phyloP scores from a whole-genome alignment of 2,329 filamentous ascomycete species.

The Sporothrix schenckii region DNA sequence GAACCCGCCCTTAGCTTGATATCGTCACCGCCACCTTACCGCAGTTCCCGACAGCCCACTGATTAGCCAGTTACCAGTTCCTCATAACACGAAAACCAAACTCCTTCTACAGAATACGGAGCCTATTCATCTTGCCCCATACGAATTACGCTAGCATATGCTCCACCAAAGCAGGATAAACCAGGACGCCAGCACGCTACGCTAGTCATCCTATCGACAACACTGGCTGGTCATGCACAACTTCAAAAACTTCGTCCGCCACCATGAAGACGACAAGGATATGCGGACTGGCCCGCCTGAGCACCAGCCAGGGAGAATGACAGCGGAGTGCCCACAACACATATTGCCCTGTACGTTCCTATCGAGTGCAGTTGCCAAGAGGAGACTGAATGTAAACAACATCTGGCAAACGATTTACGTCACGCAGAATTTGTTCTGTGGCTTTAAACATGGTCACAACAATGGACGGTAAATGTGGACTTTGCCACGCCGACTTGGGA shows the following conservation, averaged over 20 bases:
- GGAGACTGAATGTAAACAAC: background rate
- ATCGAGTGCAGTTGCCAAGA: background rate
- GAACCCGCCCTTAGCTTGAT: background rate
- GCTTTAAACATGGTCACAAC: background rate
- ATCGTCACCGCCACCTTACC: conserved; percentile 28
- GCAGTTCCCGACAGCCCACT: conserved; percentile 28
- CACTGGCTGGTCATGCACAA: conserved; percentile 1
- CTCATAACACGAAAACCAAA: background rate
- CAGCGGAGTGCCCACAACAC: background rate
- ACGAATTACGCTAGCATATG: conserved; percentile 9
- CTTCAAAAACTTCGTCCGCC: conserved; percentile 6
- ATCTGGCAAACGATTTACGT: background rate
- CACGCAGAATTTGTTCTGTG: background rate
- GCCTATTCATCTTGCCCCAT: conserved; percentile 18
- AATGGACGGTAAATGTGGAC: background rate
- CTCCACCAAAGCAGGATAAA: conserved; percentile 18
- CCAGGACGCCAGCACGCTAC: conserved; percentile 4
- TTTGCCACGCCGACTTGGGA: conserved; percentile 13
- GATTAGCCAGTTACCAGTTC: background rate
- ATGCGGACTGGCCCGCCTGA: conserved; percentile 15
- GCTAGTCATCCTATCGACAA: conserved; percentile 9
- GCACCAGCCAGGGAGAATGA: background rate
- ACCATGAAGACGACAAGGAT: background rate
- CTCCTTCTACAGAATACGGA: background rate
- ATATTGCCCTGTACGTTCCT: background rate